Evolutionary conservation across 208 protist genomes (phyloP), one percentile per base, ranked within the genome.

Genomic region (Leishmania martiniquensis): DNA sequence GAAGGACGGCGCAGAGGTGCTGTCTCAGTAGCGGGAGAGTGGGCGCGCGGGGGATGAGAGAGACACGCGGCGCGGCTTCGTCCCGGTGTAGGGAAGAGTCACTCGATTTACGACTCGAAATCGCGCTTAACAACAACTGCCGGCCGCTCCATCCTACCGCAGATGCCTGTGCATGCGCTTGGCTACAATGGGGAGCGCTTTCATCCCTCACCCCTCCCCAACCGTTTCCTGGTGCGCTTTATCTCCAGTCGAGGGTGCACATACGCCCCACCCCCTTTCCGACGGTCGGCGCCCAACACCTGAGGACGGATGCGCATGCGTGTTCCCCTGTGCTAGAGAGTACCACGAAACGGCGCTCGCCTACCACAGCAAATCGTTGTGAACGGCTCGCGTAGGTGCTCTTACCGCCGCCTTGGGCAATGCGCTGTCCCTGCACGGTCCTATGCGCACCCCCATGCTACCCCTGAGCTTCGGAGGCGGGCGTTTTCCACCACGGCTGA

Each of bases 401-500:
- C 34, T 17, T n/a, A 22, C 7, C 15, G 12, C 22, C 25, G 9
- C 37, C 12, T 39, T 39, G 57, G 29, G 20, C 9, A 37, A n/a
- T 22, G 4, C 2, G 0, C n/a, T 66, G 34, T 9, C 37, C 37
- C 44, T 9, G 15, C 2, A 37, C 37, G 4, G 60, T 25, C 5
- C 15, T 66, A 13, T 66, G 60, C 29, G 6, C 37, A 17, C 60
- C 5, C 12, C 22, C 60, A 49, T 22, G 1, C 22, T 68, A 34
- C 63, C 39, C 63, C 6, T 9, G 2, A 3, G 76, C 62, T 66
- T 77, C 80, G 13, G 67, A 20, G 47, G 67, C 25, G 9, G 17
- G 4, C 22, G 51, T 10, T 69, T 59, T 80, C 72, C 79, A 92
- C 85, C 85, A 91, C 7, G 88, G 82, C 67, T 85, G 81, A 72